Evolutionary conservation across 2,329 filamentous ascomycete genomes (phyloP).

Genomic region (Cordyceps cicadae): DNA sequence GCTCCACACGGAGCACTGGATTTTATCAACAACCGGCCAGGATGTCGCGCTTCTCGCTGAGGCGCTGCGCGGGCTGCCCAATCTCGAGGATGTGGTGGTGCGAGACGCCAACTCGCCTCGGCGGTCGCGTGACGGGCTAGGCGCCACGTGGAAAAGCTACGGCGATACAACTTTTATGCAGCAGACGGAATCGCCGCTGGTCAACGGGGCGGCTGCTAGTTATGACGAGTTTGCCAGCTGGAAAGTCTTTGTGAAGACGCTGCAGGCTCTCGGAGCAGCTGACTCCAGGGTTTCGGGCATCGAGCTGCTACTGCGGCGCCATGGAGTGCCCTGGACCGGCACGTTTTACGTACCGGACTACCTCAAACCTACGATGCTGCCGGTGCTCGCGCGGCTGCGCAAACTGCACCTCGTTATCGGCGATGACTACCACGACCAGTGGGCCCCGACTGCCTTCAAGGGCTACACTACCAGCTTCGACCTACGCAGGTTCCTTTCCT

Average conservation of each 20-base stretch:
- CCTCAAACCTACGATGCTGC: slow-evolving; percentile 26
- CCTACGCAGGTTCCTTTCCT: slow-evolving; percentile 31
- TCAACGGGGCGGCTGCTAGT: background rate
- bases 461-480: slow-evolving; percentile 1
- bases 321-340: slow-evolving; percentile 26
- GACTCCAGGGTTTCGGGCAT: slow-evolving; percentile 31
- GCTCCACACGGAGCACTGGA: slow-evolving; percentile 6
- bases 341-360: slow-evolving; percentile 37
- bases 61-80: slow-evolving; percentile 46
- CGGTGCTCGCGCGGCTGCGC: slow-evolving; percentile 37
- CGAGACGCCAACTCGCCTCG: slow-evolving; percentile 47
- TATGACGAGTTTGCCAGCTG: background rate
- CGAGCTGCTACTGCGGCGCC: slow-evolving; percentile 28
- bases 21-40: slow-evolving; percentile 34
- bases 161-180: slow-evolving; percentile 30
- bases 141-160: slow-evolving; percentile 45
- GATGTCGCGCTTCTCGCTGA: slow-evolving; percentile 46
- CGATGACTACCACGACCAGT: background rate
- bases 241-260: slow-evolving; percentile 28
- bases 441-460: background rate
- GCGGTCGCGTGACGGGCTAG: slow-evolving; percentile 40
- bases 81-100: slow-evolving; percentile 48
- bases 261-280: slow-evolving; percentile 35
- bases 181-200: background rate
- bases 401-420: slow-evolving; percentile 29